Conservation (phyloP, 768 basidiomycete species). For the Lactarius trivialis region DNA sequence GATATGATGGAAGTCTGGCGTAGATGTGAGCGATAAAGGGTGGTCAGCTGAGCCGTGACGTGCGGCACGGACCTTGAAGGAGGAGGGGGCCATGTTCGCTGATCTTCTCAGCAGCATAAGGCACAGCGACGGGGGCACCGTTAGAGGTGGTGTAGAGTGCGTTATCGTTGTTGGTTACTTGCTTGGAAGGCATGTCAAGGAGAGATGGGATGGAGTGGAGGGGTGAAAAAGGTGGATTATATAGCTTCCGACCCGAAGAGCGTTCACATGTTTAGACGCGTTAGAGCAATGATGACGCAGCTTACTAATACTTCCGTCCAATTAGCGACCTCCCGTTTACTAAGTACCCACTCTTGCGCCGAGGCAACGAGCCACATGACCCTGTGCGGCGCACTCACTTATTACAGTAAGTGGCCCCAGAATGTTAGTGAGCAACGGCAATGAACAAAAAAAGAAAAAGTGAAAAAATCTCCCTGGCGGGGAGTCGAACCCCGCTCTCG, state of each 20-base stretch:
- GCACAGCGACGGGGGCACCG: constrained; percentile 69
- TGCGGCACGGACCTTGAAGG: constrained; percentile 58
- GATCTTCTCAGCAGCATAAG: constrained; percentile 73
- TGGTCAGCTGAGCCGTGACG: background rate
- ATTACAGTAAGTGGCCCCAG: no score
- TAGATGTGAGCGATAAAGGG: constrained; percentile 22
- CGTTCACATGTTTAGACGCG: background rate
- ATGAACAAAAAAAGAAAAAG: background rate
- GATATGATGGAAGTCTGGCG: constrained; percentile 80
- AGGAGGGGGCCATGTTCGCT: constrained; percentile 77
- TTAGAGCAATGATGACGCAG: background rate
- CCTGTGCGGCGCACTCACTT: no score
- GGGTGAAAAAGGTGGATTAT: no score
- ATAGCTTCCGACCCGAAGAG: background rate
- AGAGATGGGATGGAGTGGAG: background rate
- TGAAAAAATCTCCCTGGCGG: constrained; percentile 24
- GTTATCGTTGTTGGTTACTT: constrained; percentile 51
- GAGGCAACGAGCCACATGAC: no score
- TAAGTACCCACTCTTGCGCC: no score
- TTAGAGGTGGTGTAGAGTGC: constrained; percentile 80
- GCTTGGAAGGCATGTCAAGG: constrained; percentile 54
- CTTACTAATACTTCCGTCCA: background rate
- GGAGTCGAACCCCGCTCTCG: constrained; percentile 31
- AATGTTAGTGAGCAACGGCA: no score
- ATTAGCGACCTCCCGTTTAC: background rate